phyloP scores from a whole-genome alignment of 2,329 filamentous ascomycete species.

The Colletotrichum kahawae region DNA sequence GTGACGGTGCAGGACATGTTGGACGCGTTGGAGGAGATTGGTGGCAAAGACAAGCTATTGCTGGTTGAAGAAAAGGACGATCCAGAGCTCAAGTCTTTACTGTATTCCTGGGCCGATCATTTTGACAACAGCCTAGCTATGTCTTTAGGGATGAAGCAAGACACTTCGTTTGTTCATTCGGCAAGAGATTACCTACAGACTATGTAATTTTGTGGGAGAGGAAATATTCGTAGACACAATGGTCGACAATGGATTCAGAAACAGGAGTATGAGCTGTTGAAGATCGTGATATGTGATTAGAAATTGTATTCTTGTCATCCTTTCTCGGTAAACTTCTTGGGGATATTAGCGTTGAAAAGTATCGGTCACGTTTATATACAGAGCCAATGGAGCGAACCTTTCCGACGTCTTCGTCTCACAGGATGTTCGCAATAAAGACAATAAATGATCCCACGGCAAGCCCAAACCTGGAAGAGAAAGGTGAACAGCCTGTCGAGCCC shows the following conservation, averaged over 20 bases:
- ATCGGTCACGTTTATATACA: neutral
- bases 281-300: neutral
- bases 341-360: neutral
- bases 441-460: neutral
- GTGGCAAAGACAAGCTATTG: neutral
- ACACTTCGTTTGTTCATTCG: neutral
- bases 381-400: fast-evolving
- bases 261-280: neutral
- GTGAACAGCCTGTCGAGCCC: neutral
- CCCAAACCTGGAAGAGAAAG: neutral
- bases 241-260: fast-evolving
- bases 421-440: neutral
- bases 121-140: neutral
- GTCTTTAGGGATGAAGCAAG: neutral
- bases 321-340: fast-evolving
- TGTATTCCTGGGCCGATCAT: neutral
- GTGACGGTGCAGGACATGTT: neutral
- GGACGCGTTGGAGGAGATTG: neutral
- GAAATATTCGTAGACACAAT: fast-evolving
- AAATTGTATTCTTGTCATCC: neutral
- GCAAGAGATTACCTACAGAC: neutral
- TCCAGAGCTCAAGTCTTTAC: neutral
- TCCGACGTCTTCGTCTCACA: neutral
- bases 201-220: neutral
- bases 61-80: neutral